Conservation (phyloP, 495 filamentous ascomycete genomes). For the Ramalina peruviana region DNA sequence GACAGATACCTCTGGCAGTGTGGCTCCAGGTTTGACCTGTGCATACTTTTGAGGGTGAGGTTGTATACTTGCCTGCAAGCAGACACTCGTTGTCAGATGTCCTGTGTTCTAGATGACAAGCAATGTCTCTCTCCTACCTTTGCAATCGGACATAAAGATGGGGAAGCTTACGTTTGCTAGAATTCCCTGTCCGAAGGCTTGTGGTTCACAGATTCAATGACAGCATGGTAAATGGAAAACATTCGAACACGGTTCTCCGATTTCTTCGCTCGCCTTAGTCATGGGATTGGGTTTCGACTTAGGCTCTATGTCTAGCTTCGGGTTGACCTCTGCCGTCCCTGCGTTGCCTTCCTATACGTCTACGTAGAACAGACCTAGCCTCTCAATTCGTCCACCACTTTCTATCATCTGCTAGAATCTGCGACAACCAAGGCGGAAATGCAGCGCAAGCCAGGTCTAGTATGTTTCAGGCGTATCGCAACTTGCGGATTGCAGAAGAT, state of each 20-base stretch:
- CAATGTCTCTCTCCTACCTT: neutral
- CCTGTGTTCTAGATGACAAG: neutral
- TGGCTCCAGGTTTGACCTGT: neutral
- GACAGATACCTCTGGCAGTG: too few relatives aligned
- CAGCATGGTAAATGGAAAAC: conserved; percentile 10
- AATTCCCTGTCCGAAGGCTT: conserved; percentile 2
- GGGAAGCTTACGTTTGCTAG: conserved; percentile 3
- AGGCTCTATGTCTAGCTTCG: conserved; percentile 6
- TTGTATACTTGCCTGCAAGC: conserved; percentile 10
- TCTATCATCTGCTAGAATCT: neutral
- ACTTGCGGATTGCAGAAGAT: too few relatives aligned
- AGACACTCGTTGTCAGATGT: conserved; percentile 11
- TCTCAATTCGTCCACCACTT: conserved; percentile 23
- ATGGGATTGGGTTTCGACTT: conserved; percentile 3
- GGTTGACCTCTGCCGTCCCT: conserved; percentile 16
- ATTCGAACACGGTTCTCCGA: conserved; percentile 15
- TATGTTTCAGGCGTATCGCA: too few relatives aligned
- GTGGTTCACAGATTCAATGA: conserved; percentile 10
- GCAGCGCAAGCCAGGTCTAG: too few relatives aligned
- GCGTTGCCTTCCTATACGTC: conserved; percentile 37
- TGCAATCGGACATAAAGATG: neutral
- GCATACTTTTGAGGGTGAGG: neutral
- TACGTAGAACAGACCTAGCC: conserved; percentile 33
- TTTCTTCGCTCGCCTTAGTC: conserved; percentile 13
- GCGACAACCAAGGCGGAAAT: neutral